Base-by-base conservation (phyloP, 2,329 filamentous ascomycete genomes). In the Fonsecaea monophora region DNA sequence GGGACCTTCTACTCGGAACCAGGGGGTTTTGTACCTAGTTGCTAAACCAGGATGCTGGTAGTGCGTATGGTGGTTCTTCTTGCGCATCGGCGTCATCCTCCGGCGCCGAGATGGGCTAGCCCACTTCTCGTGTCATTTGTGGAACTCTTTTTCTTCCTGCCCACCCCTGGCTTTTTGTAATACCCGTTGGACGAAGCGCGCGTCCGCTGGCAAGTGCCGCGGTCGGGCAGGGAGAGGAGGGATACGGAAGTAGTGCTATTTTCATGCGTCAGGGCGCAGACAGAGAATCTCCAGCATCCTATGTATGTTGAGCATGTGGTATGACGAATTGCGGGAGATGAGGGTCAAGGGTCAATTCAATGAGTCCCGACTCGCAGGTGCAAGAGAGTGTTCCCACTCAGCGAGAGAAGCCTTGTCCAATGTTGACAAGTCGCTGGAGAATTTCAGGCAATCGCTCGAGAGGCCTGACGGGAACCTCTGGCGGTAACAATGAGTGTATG, bases 1-100 rank as follows among this genome's bases (percentile, higher is more conserved):
- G 65, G 66, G 56, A 64, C 66, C 66, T 68, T 54, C 50, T 65
- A 18, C 37, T 70, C 66, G 68, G 62, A 65, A 60, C 63, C 64
- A 66, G 66, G 66, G 61, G 54, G 35, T 55, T 55, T 50, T 30
- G 18, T 3, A n/a, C 13, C 53, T 32, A 32, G 30, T 15, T 21
- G 45, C 25, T 53, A 57, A 60, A 62, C 68, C 58, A 65, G 60
- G 64, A 60, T 30, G 18, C 10, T 56, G 57, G 60, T 50, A 58
- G 62, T 65, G 53, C 57, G 25, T 30, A 3, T 32, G 30, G 30
- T 32, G 30, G 30, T 32, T 34, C 45, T 50, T 9, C 56, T 57
- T 62, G 50, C 12, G 40, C 62, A 54, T 48, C 61, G 68, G 48
- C 54, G 30, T 62, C 42, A 38, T 48, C 30, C 65, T 70, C 68